A percentile compares a stretch with the other conserved stretches of the same genome.
Conservation (phyloP, 1,284 basidiomycete genomes). For the Ganoderma resinaceum region DNA sequence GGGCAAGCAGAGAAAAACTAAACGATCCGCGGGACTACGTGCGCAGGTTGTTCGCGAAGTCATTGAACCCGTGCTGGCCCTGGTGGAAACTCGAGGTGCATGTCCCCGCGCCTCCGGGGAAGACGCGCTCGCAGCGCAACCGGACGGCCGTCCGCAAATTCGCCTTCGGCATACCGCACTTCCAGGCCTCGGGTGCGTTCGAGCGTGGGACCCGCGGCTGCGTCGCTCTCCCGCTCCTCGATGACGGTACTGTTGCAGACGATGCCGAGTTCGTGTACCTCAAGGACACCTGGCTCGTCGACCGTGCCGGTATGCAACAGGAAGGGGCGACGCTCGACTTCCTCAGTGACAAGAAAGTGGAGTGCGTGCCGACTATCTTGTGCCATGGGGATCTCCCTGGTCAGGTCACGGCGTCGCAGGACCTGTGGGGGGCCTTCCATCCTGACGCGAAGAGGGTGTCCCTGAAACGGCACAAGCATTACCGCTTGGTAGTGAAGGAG, state of each 20-base stretch:
- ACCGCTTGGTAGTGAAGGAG: conserved; percentile 24
- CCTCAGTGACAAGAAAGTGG: conserved; percentile 26
- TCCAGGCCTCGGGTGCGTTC: conserved; percentile 10
- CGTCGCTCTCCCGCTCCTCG: conserved; percentile 17
- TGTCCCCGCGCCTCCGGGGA: not conserved
- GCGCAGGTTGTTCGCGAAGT: conserved; percentile 6
- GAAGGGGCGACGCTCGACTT: conserved; percentile 33
- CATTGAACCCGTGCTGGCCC: conserved; percentile 6
- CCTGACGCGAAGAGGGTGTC: not conserved
- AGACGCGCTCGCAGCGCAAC: not conserved
- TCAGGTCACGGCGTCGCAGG: conserved; percentile 6
- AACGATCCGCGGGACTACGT: conserved; percentile 10
- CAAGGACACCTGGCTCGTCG: conserved; percentile 37
- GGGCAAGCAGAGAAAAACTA: not conserved
- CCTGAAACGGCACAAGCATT: conserved; percentile 20
- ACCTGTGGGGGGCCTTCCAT: conserved; percentile 2
- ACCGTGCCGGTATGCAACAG: conserved; percentile 17
- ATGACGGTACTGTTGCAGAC: not conserved
- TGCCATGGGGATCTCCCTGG: conserved; percentile 22
- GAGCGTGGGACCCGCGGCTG: conserved; percentile 18
- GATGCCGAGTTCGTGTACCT: conserved; percentile 28
- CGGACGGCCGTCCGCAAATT: not conserved
- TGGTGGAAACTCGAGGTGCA: conserved; percentile 17
- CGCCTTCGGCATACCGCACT: conserved; percentile 19
- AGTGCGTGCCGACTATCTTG: conserved; percentile 24